Evolutionary conservation across 2,329 filamentous ascomycete species (phyloP).

Genomic region (Teratosphaeria epicoccoides): DNA sequence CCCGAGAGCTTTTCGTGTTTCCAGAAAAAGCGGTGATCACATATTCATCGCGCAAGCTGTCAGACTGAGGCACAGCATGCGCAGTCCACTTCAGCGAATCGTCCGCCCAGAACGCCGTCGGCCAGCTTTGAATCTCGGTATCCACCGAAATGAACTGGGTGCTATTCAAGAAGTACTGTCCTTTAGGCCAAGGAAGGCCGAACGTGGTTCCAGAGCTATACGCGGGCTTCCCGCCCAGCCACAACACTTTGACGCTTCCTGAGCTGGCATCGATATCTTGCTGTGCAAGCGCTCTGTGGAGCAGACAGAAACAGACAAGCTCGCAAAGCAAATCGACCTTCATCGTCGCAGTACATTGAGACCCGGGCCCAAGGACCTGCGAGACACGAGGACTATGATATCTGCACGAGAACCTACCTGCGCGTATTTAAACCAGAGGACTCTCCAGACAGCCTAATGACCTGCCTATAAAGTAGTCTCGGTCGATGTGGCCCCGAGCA

Average conservation of each 20-base stretch:
- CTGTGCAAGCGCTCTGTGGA: background rate
- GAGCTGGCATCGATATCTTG: background rate
- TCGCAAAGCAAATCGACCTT: background rate
- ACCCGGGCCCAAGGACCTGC: background rate
- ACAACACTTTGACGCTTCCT: background rate
- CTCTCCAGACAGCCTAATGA: background rate
- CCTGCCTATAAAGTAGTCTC: background rate
- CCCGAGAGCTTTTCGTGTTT: background rate
- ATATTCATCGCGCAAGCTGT: constrained; percentile 34
- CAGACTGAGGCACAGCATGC: constrained; percentile 42
- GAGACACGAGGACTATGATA: background rate
- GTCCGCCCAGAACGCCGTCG: constrained; percentile 50
- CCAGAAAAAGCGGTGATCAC: constrained; percentile 28
- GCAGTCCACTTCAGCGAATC: constrained; percentile 53
- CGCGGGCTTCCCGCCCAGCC: constrained; percentile 7
- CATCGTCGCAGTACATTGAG: background rate
- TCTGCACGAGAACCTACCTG: too few relatives aligned
- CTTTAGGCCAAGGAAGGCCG: constrained; percentile 31
- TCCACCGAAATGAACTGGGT: constrained; percentile 24
- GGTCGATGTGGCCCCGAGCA: too few relatives aligned
- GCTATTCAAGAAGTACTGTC: constrained; percentile 26
- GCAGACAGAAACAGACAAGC: background rate
- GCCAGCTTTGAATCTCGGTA: constrained; percentile 41
- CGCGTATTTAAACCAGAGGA: too few relatives aligned
- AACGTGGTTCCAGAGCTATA: constrained; percentile 27